phyloP scores from a whole-genome alignment of 345 rosid species.

The Noccaea bulbosa region DNA sequence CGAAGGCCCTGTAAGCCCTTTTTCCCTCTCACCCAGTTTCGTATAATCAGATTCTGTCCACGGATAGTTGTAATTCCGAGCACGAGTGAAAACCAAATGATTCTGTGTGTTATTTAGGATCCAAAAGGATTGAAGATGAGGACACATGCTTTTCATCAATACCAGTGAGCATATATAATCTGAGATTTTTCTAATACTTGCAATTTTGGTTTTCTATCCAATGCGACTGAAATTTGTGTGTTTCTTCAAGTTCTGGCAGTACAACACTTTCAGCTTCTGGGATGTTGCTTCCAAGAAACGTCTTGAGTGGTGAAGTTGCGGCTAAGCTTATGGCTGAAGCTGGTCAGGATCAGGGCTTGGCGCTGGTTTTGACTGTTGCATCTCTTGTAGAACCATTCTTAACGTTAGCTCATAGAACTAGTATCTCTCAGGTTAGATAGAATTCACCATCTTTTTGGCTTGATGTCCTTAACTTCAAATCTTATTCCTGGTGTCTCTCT shows the following conservation, averaged over 20 bases:
- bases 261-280: slow-evolving; percentile 95
- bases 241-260: slow-evolving; percentile 62
- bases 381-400: slow-evolving; percentile 86
- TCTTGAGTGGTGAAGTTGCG: slow-evolving; percentile 49
- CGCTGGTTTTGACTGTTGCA: slow-evolving; percentile 73
- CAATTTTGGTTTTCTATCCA: not conserved
- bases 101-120: slow-evolving; percentile 53
- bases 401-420: slow-evolving; percentile 49
- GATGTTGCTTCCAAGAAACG: slow-evolving; percentile 59
- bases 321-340: slow-evolving; percentile 44
- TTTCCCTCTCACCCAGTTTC: slow-evolving; percentile 9
- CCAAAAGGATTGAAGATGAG: slow-evolving; percentile 95
- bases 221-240: not conserved
- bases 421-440: slow-evolving; percentile 55
- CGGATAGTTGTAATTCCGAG: not conserved
- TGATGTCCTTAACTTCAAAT: not conserved
- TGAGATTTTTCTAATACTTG: not conserved
- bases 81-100: not conserved
- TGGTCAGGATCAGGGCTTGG: slow-evolving; percentile 45
- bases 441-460: slow-evolving; percentile 1
- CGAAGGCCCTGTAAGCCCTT: slow-evolving; percentile 75
- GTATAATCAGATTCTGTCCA: not conserved
- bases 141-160: slow-evolving; percentile 87
- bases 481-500: slow-evolving; percentile 26
- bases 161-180: slow-evolving; percentile 55